A percentile compares a stretch with the other conserved stretches of the same genome.
Conservation (phyloP, 176 grass and related monocot genomes). For the Paspalum notatum region DNA sequence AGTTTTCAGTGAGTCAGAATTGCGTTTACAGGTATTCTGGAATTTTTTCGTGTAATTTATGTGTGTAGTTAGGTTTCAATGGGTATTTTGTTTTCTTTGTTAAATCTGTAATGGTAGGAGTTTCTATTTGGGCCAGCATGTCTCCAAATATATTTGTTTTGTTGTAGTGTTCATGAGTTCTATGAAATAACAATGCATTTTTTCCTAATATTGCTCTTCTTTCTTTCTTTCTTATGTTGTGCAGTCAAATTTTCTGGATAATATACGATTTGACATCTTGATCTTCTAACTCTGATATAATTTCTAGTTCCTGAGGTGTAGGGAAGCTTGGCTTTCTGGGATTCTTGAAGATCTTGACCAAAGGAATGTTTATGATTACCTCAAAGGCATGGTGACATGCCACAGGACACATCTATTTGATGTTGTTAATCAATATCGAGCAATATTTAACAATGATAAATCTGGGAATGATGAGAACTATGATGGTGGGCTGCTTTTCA, state of each 20-base stretch:
- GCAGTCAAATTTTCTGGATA: slow-evolving; percentile 2
- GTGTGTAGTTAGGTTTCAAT: slow-evolving; percentile 4
- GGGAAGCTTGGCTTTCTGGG: slow-evolving; percentile 92
- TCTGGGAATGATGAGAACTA: slow-evolving; percentile 89
- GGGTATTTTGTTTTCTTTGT: background rate
- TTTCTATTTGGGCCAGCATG: slow-evolving; percentile 2
- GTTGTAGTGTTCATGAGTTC: background rate
- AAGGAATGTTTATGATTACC: slow-evolving; percentile 87
- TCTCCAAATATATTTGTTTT: background rate
- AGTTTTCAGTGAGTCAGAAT: slow-evolving; percentile 87
- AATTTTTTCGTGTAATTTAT: background rate
- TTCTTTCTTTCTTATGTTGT: slow-evolving; percentile 13
- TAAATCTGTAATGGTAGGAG: background rate
- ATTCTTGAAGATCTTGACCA: slow-evolving; percentile 92
- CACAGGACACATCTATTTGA: slow-evolving; percentile 92
- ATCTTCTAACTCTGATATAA: slow-evolving; percentile 45
- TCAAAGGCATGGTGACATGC: slow-evolving; percentile 88
- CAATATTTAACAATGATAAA: slow-evolving; percentile 99
- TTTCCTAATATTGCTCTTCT: slow-evolving; percentile 5
- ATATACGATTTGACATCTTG: slow-evolving; percentile 20
- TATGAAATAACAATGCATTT: background rate
- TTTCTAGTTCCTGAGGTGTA: slow-evolving; percentile 94
- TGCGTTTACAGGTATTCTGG: slow-evolving; percentile 81
- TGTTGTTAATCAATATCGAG: slow-evolving; percentile 96
- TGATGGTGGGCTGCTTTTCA: slow-evolving; percentile 92